Percentiles rank a stretch among this genome's conserved stretches.
Conservation (phyloP, 257 asterid species). For the Solanum sitiens region DNA sequence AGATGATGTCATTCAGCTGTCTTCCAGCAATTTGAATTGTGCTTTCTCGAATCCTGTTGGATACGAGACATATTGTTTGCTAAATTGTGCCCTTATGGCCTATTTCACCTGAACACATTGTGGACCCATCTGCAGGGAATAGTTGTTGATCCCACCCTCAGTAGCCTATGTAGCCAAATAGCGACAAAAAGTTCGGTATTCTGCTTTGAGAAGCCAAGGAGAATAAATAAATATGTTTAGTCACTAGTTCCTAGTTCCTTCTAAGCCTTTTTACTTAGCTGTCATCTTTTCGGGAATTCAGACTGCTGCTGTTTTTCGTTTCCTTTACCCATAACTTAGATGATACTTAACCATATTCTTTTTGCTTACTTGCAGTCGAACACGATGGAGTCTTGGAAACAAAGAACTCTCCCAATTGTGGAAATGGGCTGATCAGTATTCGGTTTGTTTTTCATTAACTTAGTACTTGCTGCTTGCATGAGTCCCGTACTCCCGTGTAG, state of each 20-base stretch:
- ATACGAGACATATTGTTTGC: conserved; percentile 10
- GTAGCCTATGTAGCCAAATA: background rate
- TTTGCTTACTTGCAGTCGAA: conserved; percentile 43
- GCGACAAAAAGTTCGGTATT: background rate
- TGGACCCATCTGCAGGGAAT: background rate
- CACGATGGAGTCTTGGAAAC: conserved; percentile 95
- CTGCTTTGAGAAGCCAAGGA: background rate
- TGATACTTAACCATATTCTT: background rate
- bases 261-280: background rate
- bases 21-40: background rate
- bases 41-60: background rate
- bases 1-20: background rate
- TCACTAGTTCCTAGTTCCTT: background rate
- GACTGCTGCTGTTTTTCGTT: background rate
- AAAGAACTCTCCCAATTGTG: conserved; percentile 88
- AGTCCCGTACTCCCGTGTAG: background rate
- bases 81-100: background rate
- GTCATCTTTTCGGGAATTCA: background rate
- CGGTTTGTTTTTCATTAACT: conserved; percentile 37
- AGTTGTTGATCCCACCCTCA: background rate
- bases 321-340: background rate
- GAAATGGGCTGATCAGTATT: conserved; percentile 99
- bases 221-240: background rate
- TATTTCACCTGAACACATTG: background rate
- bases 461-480: background rate